Percentiles rank a stretch among this genome's conserved stretches.
phyloP scores from a whole-genome alignment of 2,329 filamentous ascomycete genomes.

The Chaetomiaceae sp. region DNA sequence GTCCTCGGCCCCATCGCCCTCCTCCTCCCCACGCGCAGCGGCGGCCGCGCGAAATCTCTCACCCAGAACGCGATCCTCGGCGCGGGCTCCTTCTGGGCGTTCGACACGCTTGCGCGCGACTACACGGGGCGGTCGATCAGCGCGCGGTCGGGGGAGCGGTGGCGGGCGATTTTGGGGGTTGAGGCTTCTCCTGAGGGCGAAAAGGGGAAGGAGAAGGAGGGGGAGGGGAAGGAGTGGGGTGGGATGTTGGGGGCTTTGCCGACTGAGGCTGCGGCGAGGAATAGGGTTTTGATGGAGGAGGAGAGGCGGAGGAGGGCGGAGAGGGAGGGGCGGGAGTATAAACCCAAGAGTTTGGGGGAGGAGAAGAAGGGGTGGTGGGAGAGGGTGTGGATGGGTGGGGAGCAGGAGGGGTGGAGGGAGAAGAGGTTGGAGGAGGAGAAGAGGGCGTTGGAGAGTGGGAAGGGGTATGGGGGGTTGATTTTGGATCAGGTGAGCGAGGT shows the following conservation, averaged over 20 bases:
- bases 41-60: slow-evolving; percentile 6
- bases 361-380: slow-evolving; percentile 15
- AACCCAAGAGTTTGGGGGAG: slow-evolving; percentile 17
- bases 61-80: slow-evolving; percentile 47
- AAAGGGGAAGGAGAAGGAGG: neutral
- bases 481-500: slow-evolving; percentile 54
- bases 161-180: slow-evolving; percentile 37
- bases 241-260: slow-evolving; percentile 35
- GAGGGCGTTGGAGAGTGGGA: slow-evolving; percentile 51
- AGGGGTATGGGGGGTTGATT: slow-evolving; percentile 53
- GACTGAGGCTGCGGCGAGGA: slow-evolving; percentile 50
- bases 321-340: slow-evolving; percentile 27
- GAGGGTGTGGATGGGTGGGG: slow-evolving; percentile 53
- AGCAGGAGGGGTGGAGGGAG: slow-evolving; percentile 50
- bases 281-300: slow-evolving; percentile 43
- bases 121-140: slow-evolving; percentile 52
- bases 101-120: slow-evolving; percentile 52
- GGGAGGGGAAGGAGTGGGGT: too few species aligned
- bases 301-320: slow-evolving; percentile 38
- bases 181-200: neutral
- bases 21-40: slow-evolving; percentile 19
- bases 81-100: slow-evolving; percentile 46
- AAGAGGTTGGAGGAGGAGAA: slow-evolving; percentile 48
- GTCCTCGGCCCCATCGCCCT: slow-evolving; percentile 43
- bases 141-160: slow-evolving; percentile 41